These are phyloP conservation scores for Cytospora leucostoma DNA, from an alignment of 2,329 filamentous ascomycete genomes.

Conservation along the genomic window DNA sequence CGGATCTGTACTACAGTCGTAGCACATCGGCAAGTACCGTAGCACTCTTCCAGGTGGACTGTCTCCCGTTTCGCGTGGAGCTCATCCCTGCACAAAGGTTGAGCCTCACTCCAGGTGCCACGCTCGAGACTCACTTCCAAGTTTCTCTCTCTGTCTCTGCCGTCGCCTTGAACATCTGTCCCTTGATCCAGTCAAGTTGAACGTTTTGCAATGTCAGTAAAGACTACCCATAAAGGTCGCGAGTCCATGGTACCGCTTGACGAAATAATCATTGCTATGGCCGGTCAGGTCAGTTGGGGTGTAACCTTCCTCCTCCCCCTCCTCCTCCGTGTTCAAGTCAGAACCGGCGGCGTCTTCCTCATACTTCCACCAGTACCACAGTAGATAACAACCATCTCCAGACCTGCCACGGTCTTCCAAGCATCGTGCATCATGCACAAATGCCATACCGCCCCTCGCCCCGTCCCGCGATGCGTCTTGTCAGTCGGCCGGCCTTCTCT, in stretches of 20 bases:
- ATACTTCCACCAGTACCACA: background rate
- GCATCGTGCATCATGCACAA: background rate
- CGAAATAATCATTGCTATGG: background rate
- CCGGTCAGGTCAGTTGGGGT: background rate
- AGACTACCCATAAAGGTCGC: background rate
- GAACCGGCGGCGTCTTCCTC: background rate
- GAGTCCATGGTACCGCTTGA: background rate
- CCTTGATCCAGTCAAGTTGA: background rate
- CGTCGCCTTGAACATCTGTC: background rate
- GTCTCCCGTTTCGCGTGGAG: background rate
- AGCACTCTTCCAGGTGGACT: background rate
- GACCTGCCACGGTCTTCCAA: background rate
- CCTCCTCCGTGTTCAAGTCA: background rate
- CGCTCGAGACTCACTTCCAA: background rate
- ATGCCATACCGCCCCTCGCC: background rate
- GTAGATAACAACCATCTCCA: background rate
- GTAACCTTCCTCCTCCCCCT: background rate
- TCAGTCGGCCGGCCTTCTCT: background rate
- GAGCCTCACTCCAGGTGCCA: background rate
- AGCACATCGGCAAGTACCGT: background rate
- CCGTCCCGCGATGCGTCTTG: background rate
- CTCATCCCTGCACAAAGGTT: background rate
- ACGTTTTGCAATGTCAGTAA: background rate
- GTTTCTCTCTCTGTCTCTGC: background rate
- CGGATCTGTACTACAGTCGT: background rate